Evolutionary conservation across 306 rosid species (phyloP), one percentile per base, ranked within the genome.

Genomic region (Cicer chorassanicum): DNA sequence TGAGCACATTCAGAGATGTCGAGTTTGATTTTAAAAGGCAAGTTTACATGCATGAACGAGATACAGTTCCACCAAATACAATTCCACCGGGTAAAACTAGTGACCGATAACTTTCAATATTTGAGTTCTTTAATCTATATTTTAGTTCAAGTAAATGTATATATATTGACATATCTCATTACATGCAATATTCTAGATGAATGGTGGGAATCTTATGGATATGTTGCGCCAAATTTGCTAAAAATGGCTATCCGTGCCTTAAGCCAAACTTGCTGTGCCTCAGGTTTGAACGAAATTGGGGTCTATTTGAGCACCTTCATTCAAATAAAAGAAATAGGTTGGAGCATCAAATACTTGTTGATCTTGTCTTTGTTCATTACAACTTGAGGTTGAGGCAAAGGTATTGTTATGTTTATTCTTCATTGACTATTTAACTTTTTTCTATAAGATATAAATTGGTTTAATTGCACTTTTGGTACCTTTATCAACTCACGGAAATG

Each of bases 151-250:
- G 14, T 53, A 14, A 1, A 14, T 6, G 8, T 13, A 8, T 3
- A 13, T 1, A 29, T 46, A 7, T 12, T 46, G 0, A 67, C 48
- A 11, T 46, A 46, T 46, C n/a, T 24, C 8, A 24, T 46, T 11
- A 43, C 16, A 6, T 45, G 7, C 36, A n/a, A 45, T 24, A 45
- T 19, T 67, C 3, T 67, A 46, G 72, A 29, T 67, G 6, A 46
- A 24, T 67, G 72, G 57, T 24, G 43, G 44, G 54, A 67, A 46
- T 19, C 39, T 45, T 19, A 19, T 67, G 55, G 21, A 11, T 45
- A 19, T 44, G 12, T 40, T 44, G 42, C 13, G 6, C 42, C 12
- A 45, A 45, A 21, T 45, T 44, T 44, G 21, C 41, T 24, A 45
- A 43, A 41, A 19, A 10, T 67, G 21, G 57, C 42, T 45, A 53